These are phyloP conservation scores for Clonostachys byssicola DNA, from an alignment of 2,329 filamentous ascomycete genomes.

Conservation along the genomic window DNA sequence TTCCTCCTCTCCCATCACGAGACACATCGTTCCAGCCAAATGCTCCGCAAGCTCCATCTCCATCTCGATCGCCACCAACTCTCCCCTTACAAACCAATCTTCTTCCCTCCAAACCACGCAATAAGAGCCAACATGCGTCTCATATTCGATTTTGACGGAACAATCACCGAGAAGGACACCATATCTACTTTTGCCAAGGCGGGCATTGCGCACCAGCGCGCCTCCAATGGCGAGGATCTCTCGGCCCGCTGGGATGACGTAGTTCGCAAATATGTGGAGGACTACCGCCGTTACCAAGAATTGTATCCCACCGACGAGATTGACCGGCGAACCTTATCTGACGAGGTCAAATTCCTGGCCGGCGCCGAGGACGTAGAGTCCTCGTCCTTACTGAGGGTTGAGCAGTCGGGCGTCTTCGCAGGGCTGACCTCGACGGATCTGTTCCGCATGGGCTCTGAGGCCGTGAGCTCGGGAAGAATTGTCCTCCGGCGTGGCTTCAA, in stretches of 20 bases:
- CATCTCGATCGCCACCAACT: too few species aligned
- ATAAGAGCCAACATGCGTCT: constrained; percentile 29
- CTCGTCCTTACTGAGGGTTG: constrained; percentile 38
- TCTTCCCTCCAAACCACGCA: background rate
- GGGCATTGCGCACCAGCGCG: constrained; percentile 27
- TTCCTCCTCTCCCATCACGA: too few species aligned
- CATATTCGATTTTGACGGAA: constrained; percentile 56
- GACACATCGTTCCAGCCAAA: too few species aligned
- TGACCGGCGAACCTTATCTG: constrained; percentile 22
- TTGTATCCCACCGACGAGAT: constrained; percentile 22
- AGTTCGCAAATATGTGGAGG: constrained; percentile 38
- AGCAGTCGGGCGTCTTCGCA: constrained; percentile 36
- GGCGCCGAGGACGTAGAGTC: constrained; percentile 38
- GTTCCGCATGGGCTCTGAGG: constrained; percentile 27
- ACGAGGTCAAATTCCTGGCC: constrained; percentile 38
- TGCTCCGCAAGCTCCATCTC: too few species aligned
- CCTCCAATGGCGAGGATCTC: constrained; percentile 21
- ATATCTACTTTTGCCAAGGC: constrained; percentile 40
- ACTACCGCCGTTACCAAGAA: constrained; percentile 29
- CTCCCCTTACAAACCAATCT: too few species aligned
- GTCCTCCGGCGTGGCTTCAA: constrained; percentile 32
- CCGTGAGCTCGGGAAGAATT: constrained; percentile 24
- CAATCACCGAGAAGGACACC: constrained; percentile 51
- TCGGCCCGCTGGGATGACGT: constrained; percentile 35
- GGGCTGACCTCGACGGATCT: constrained; percentile 26